A percentile compares a stretch with the other conserved stretches of the same genome.
Evolutionary conservation across 257 asterid species (phyloP).

Genomic region (Solanum stenotomum): DNA sequence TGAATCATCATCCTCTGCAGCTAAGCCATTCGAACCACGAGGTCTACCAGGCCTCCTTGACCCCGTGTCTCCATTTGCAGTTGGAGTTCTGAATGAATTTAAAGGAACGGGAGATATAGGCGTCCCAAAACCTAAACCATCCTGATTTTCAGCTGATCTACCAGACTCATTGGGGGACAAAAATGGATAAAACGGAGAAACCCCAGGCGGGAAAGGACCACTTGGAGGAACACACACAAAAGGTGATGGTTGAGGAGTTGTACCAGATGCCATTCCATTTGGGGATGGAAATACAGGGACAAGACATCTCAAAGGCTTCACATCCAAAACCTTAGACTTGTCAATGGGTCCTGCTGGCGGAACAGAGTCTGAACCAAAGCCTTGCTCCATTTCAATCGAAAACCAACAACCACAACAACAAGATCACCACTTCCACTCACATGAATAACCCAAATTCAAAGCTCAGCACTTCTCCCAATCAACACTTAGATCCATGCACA

Average conservation of each 20-base stretch:
- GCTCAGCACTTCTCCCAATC: not conserved
- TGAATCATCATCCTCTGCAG: constrained; percentile 49
- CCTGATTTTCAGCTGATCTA: constrained; percentile 15
- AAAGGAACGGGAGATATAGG: constrained; percentile 55
- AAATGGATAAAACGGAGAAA: constrained; percentile 84
- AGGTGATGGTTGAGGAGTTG: constrained; percentile 59
- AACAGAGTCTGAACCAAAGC: constrained; percentile 35
- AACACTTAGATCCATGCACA: not conserved
- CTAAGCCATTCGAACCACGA: constrained; percentile 16
- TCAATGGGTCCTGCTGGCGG: constrained; percentile 43
- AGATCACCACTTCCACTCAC: not conserved
- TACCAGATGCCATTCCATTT: constrained; percentile 36
- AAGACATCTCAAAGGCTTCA: constrained; percentile 72
- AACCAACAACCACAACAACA: not conserved
- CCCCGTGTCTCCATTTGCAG: constrained; percentile 40
- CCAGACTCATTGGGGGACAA: constrained; percentile 18
- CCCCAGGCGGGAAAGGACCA: constrained; percentile 91
- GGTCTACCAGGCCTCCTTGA: constrained; percentile 22
- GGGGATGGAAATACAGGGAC: constrained; percentile 70
- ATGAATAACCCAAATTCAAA: constrained; percentile 6
- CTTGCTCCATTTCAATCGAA: constrained; percentile 53
- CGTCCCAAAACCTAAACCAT: constrained; percentile 18
- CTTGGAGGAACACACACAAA: constrained; percentile 85
- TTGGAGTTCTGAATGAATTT: constrained; percentile 66
- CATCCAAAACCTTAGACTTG: constrained; percentile 65